Evolutionary conservation across 495 filamentous ascomycete genomes (phyloP).

Genomic region (Jackrogersella minutella): DNA sequence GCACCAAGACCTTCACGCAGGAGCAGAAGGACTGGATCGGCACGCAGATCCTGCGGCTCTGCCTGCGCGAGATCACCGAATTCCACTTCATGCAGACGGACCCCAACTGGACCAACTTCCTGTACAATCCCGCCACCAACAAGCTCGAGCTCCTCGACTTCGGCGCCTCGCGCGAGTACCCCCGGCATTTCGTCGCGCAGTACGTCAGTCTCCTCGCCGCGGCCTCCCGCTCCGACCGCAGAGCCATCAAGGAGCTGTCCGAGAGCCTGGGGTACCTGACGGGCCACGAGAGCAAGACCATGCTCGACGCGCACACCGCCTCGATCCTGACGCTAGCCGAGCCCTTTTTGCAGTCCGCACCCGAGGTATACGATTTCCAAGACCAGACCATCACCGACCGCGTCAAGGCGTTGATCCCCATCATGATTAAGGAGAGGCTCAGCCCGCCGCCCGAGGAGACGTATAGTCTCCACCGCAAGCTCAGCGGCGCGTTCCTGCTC

Average conservation of each 20-base stretch:
- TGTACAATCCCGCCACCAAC: conserved; percentile 77
- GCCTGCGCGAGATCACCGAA: conserved; percentile 89
- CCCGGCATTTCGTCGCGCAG: conserved; percentile 74
- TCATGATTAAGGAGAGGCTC: conserved; percentile 89
- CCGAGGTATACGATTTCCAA: conserved; percentile 87
- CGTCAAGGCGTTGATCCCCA: conserved; percentile 82
- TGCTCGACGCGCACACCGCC: conserved; percentile 86
- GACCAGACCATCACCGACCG: conserved; percentile 96
- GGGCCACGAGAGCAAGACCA: conserved; percentile 79
- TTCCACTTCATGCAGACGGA: conserved; percentile 99
- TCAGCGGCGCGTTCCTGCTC: conserved; percentile 94
- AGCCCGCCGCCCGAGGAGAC: conserved; percentile 97
- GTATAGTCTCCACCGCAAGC: conserved; percentile 92
- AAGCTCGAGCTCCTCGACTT: conserved; percentile 95
- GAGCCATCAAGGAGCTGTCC: conserved; percentile 71
- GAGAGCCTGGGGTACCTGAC: conserved; percentile 90
- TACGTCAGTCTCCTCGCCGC: conserved; percentile 83
- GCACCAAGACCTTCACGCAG: conserved; percentile 70
- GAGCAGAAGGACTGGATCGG: conserved; percentile 90
- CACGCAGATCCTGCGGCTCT: conserved; percentile 89
- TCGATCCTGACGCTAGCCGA: conserved; percentile 90
- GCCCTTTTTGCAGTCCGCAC: conserved; percentile 78
- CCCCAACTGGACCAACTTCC: conserved; percentile 99
- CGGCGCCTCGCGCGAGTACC: conserved; percentile 88
- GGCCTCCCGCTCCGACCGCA: conserved; percentile 73